Percentiles rank a stretch among this genome's conserved stretches.
phyloP scores from a whole-genome alignment of 257 asterid species.

The Primulina tabacum region DNA sequence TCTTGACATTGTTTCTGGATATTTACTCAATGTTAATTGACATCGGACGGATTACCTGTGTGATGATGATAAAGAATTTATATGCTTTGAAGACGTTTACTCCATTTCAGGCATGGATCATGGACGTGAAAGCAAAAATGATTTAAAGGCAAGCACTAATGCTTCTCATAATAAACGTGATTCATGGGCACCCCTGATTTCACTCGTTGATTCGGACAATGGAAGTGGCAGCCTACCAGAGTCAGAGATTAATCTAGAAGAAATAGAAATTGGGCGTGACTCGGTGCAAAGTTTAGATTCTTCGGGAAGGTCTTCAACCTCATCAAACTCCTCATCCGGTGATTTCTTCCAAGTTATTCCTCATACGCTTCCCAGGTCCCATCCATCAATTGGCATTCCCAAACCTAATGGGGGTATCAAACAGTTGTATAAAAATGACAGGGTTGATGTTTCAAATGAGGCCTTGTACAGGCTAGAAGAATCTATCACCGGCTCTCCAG shows the following conservation, averaged over 20 bases:
- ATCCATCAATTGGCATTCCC: constrained; percentile 22
- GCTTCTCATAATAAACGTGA: constrained; percentile 23
- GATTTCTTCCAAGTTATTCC: constrained; percentile 33
- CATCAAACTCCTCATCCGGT: constrained; percentile 36
- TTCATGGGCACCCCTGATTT: constrained; percentile 23
- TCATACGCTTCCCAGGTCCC: constrained; percentile 19
- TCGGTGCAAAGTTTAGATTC: constrained; percentile 31
- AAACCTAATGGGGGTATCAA: constrained; percentile 22
- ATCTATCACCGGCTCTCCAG: constrained; percentile 25
- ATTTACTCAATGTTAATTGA: background rate
- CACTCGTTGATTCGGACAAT: constrained; percentile 19
- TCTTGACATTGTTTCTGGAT: background rate
- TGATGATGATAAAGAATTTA: constrained; percentile 3
- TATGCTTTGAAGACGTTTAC: constrained; percentile 19
- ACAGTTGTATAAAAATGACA: constrained; percentile 15
- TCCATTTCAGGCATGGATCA: constrained; percentile 41
- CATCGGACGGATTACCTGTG: background rate
- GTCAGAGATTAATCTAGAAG: constrained; percentile 24
- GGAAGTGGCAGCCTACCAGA: constrained; percentile 27
- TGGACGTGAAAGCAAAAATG: constrained; percentile 27
- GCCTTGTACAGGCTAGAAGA: constrained; percentile 30
- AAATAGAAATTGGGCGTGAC: constrained; percentile 21
- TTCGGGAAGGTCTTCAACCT: constrained; percentile 35
- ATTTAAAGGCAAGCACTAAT: constrained; percentile 22
- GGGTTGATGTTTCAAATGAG: constrained; percentile 25